Percentiles rank a stretch among this genome's conserved stretches.
phyloP scores from a whole-genome alignment of 495 filamentous ascomycete genomes.

The Poronia punctata region DNA sequence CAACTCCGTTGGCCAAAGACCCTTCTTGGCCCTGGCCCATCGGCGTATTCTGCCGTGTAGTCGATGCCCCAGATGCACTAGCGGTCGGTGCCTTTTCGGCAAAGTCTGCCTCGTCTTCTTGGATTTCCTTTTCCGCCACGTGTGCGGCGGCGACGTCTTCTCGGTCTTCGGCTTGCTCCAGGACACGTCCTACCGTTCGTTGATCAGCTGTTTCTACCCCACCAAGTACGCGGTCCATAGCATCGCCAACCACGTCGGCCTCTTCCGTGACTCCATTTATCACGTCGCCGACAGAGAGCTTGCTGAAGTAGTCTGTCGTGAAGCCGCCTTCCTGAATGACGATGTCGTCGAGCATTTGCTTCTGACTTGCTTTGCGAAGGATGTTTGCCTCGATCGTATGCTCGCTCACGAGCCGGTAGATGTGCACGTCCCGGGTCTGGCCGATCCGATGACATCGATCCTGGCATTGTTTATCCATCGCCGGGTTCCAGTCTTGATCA shows the following conservation, averaged over 20 bases:
- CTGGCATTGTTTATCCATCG: constrained; percentile 99
- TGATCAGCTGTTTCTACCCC: constrained; percentile 41
- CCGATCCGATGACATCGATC: constrained; percentile 97
- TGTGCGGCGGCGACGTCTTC: constrained; percentile 88
- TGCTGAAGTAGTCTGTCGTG: constrained; percentile 95
- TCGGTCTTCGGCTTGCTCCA: constrained; percentile 84
- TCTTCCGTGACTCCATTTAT: constrained; percentile 41
- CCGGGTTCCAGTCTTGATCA: constrained; percentile 98
- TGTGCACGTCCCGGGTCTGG: constrained; percentile 95
- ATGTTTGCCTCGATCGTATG: constrained; percentile 99
- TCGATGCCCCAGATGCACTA: constrained; percentile 37
- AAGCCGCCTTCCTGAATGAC: constrained; percentile 99
- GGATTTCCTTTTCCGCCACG: constrained; percentile 80
- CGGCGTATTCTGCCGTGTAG: constrained; percentile 37
- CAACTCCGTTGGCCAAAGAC: constrained; percentile 23
- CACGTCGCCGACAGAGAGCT: constrained; percentile 63
- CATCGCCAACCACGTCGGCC: constrained; percentile 53
- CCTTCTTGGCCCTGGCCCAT: constrained; percentile 37
- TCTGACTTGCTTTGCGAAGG: constrained; percentile 90
- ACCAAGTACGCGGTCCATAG: constrained; percentile 82
- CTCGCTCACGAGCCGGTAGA: constrained; percentile 94
- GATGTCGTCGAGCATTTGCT: constrained; percentile 94
- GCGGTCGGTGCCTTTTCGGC: constrained; percentile 58
- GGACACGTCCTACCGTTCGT: constrained; percentile 49
- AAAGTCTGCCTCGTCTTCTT: constrained; percentile 87